Evolutionary conservation across 2,329 filamentous ascomycete genomes (phyloP).

Genomic region (Pyrenophora teres): DNA sequence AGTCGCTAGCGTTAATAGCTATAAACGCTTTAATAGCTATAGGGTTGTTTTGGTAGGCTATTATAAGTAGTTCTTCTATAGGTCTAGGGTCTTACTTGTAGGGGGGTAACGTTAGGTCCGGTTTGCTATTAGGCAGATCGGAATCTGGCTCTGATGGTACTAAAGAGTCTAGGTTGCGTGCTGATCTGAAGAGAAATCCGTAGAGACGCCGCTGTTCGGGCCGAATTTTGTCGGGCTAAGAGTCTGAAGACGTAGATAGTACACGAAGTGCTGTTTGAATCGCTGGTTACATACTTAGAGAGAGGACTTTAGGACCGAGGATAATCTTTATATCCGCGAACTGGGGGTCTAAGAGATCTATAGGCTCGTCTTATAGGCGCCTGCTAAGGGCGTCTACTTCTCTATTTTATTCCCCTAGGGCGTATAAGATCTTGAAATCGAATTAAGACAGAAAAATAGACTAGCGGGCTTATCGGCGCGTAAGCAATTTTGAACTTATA

Average conservation of each 20-base stretch:
- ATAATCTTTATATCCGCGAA: too few relatives aligned
- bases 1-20: background rate
- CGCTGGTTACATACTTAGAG: background rate
- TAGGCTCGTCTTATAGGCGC: too few relatives aligned
- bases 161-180: too few relatives aligned
- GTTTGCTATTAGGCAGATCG: too few relatives aligned
- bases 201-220: background rate
- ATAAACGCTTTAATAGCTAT: background rate
- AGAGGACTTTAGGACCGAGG: background rate
- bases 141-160: background rate
- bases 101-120: too few relatives aligned
- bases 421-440: background rate
- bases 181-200: background rate
- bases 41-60: too few relatives aligned
- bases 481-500: background rate
- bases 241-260: background rate
- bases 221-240: background rate
- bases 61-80: too few relatives aligned
- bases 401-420: too few relatives aligned
- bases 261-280: background rate
- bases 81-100: too few relatives aligned
- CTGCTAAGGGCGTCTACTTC: too few relatives aligned
- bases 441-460: background rate
- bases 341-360: too few relatives aligned
- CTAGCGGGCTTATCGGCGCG: background rate